Evolutionary conservation across 78 protist species (phyloP).

Genomic region (Dictyostelium discoideum): DNA sequence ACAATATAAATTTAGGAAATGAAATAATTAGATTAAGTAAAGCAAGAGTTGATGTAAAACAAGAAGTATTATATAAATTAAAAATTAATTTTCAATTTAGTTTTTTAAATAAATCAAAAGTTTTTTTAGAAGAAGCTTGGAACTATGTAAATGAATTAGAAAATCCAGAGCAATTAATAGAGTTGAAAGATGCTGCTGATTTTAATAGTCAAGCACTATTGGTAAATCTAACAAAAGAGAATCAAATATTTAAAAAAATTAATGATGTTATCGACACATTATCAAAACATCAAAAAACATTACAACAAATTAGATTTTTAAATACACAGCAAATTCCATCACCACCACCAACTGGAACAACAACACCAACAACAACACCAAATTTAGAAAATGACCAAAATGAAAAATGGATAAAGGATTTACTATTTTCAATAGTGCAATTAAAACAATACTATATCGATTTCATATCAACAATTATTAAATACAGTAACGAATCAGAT

Average conservation of each 20-base stretch:
- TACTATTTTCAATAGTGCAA: neutral
- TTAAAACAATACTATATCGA: neutral
- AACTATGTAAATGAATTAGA: neutral
- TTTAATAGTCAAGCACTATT: neutral
- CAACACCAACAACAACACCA: neutral
- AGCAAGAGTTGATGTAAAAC: slow-evolving; percentile 2
- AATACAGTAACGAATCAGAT: neutral
- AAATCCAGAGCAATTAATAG: neutral
- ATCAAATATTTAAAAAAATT: neutral
- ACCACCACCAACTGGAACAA: neutral
- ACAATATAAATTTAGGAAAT: neutral
- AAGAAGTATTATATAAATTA: neutral
- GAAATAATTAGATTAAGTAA: neutral
- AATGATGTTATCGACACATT: neutral
- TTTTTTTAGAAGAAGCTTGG: slow-evolving; percentile 9
- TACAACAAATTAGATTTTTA: slow-evolving; percentile 9
- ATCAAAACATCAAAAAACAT: slow-evolving; percentile 5
- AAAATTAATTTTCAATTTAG: neutral
- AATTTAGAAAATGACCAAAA: neutral
- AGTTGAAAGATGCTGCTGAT: neutral
- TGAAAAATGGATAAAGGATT: slow-evolving; percentile 14
- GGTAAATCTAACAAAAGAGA: neutral
- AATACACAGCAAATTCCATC: neutral
- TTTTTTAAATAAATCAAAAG: neutral
- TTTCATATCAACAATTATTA: neutral